A percentile compares a stretch with the other conserved stretches of the same genome.
These are phyloP conservation scores for Candida mattraensis DNA, from an alignment of 805 yeast species.

Conservation along the genomic window DNA sequence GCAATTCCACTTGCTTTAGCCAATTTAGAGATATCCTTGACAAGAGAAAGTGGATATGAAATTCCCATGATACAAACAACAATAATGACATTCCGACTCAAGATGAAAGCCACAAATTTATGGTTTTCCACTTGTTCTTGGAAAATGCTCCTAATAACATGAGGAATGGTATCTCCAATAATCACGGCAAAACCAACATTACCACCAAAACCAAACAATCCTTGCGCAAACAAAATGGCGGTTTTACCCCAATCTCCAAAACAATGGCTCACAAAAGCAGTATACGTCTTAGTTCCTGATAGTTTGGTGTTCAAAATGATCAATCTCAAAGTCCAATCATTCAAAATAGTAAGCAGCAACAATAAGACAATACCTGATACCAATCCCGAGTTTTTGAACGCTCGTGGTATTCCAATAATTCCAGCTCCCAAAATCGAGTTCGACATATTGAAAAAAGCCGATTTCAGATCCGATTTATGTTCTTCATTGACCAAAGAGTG, in stretches of 20 bases:
- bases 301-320: constrained; percentile 81
- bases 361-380: constrained; percentile 68
- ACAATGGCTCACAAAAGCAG: constrained; percentile 78
- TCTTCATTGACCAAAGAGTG: constrained; percentile 18
- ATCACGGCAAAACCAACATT: constrained; percentile 91
- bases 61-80: constrained; percentile 65
- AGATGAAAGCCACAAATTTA: constrained; percentile 49
- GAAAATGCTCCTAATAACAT: constrained; percentile 70
- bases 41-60: constrained; percentile 80
- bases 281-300: constrained; percentile 75
- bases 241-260: constrained; percentile 74
- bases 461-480: constrained; percentile 58
- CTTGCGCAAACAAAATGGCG: constrained; percentile 70
- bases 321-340: constrained; percentile 84
- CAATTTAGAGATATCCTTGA: constrained; percentile 75
- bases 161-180: constrained; percentile 94
- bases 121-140: constrained; percentile 40
- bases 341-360: constrained; percentile 59
- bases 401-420: constrained; percentile 90
- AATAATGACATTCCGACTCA: constrained; percentile 71
- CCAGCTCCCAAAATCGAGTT: constrained; percentile 96
- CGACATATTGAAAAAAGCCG: constrained; percentile 98
- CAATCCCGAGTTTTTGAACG: constrained; percentile 78
- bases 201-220: constrained; percentile 92
- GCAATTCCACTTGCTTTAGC: constrained; percentile 90